Evolutionary conservation across 2,329 filamentous ascomycete species (phyloP), one percentile per base, ranked within the genome.

Genomic region (Beauveria scarabaeidicola): DNA sequence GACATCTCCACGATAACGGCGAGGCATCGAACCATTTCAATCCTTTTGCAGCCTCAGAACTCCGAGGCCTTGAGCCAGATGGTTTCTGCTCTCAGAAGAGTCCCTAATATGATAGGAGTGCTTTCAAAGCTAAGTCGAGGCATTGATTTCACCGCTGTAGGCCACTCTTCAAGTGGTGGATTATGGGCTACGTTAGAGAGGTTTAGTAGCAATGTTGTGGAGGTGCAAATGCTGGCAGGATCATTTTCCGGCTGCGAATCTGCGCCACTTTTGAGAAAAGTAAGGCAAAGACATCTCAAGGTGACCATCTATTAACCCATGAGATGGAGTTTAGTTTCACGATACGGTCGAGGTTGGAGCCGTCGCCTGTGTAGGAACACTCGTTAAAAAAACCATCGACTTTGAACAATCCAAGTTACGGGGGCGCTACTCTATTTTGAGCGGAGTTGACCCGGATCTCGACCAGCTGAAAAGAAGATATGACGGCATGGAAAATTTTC

Each of bases 381-480:
- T 85, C 60, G 88, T 97, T 55, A 82, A 83, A 46, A 82, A 86
- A 58, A 88, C 86, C 15, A 82, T 96, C 52, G 91, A 97, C 69
- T 92, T 97, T 65, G 82, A 91, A 36, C 81, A 84, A 61, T 93
- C 90, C 0, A 84, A 84, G 59, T 80, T 86, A 52, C 83, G 88
- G 63, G 82, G 84, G 59, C 85, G 89, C 25, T 89, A 88, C 1
- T 85, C 90, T 2, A 86, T 99, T 13, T 83, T 82, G 53, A 73
- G 81, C 21, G 89, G 90, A 0, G 74, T 96, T 15, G 87, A 94
- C 67, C 72, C 78, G 29, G 81, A 88, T 46, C 81, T 99, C 0
- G 94, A 99, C 68, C 78, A 83, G 23, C 78, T 93, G 65, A 96
- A 92, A 70, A 80, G 84, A 62, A 84, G 78, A 2, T 96, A 96